Percentiles rank a stretch among this genome's conserved stretches.
phyloP scores from a whole-genome alignment of 2,329 filamentous ascomycete genomes.

The Alternaria solani region DNA sequence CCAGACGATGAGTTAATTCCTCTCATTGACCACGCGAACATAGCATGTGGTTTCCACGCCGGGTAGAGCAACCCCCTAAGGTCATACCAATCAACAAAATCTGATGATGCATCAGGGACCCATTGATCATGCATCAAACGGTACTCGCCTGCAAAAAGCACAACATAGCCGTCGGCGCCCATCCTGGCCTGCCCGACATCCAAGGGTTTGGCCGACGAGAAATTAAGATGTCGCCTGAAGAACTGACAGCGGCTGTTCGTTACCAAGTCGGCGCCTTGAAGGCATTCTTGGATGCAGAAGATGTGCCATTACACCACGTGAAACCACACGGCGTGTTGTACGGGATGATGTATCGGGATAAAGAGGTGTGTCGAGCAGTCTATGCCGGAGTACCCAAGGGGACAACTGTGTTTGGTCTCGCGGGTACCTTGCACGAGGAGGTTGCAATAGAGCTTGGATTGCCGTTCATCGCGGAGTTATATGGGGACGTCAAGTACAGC shows the following conservation, averaged over 20 bases:
- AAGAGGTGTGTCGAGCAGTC: constrained; percentile 61
- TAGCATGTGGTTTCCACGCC: constrained; percentile 68
- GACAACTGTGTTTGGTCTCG: constrained; percentile 62
- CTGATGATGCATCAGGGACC: constrained; percentile 55
- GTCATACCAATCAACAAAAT: neutral
- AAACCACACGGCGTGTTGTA: constrained; percentile 70
- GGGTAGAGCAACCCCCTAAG: constrained; percentile 27
- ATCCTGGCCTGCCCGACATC: constrained; percentile 71
- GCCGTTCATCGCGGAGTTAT: constrained; percentile 63
- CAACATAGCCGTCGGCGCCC: constrained; percentile 66
- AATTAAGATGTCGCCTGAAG: constrained; percentile 66
- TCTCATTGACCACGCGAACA: constrained; percentile 68
- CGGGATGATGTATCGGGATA: constrained; percentile 63
- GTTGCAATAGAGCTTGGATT: constrained; percentile 62
- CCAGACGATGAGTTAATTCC: constrained; percentile 69
- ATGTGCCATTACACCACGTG: constrained; percentile 65
- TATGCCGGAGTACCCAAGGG: constrained; percentile 62
- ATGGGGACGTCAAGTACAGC: constrained; percentile 65
- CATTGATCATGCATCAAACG: constrained; percentile 69
- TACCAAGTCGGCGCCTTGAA: constrained; percentile 72
- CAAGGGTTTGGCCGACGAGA: constrained; percentile 70
- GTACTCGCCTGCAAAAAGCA: constrained; percentile 66
- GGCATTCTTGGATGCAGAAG: constrained; percentile 66
- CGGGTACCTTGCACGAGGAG: constrained; percentile 63
- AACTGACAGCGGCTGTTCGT: constrained; percentile 64